Evolutionary conservation across 768 basidiomycete species (phyloP), one percentile per base, ranked within the genome.

Genomic region (Mycena sanguinolenta): DNA sequence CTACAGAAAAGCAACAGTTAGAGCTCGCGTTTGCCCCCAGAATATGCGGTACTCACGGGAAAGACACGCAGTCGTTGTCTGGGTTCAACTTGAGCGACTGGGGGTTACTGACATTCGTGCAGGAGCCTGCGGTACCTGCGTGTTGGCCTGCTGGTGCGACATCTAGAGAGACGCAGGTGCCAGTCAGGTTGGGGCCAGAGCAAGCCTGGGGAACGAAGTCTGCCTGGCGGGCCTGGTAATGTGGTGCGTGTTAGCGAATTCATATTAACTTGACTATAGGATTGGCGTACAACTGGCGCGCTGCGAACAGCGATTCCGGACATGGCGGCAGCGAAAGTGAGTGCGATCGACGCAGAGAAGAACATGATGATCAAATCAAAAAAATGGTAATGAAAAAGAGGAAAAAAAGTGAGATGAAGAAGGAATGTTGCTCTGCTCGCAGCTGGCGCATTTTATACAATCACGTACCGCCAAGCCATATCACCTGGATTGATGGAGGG

Each of bases 291-390:
- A 19, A 70, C 9, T 3, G 60, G 70, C 27, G 70, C 70, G 21
- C 70, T 71, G 54, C 28, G 65, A 19, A 67, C 70, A 44, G 70
- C 50, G 58, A 67, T 60, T 53, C 65, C 65, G 9, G 60, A 57
- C 53, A 71, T 54, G 60, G 54, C 57, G 38, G 59, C 59, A 39
- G 58, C 44, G 19, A 71, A 61, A 57, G 65, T 54, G 65, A 66
- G 54, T 66, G 70, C 65, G 65, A 66, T 71, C 65, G 70, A 71
- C 65, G 70, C 65, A 65, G 59, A 62, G 70, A 71, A 71, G 64
- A 66, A 67, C 70, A 71, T 71, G 65, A 36, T 67, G 55, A 53
- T 66, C 69, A 58, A 70, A 65, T 54, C 25, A 70, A 38, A 53
- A 64, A 70, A 44, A 57, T 25, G 32, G 50, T 50, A 38, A 27